Evolutionary conservation across 768 basidiomycete genomes (phyloP).

Genomic region (Naganishia vaughanmartiniae): DNA sequence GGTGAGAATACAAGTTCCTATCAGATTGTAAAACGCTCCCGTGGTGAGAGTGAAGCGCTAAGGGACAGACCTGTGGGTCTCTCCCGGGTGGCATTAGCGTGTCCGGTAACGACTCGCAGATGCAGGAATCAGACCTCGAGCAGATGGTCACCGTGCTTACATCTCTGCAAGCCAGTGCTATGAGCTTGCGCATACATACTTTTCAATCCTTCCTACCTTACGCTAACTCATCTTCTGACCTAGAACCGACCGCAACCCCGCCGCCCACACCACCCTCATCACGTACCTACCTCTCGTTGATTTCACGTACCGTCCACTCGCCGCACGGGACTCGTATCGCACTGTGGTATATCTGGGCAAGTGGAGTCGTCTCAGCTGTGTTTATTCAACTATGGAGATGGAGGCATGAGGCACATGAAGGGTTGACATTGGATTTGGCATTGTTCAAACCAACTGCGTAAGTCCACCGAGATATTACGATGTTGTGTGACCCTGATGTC

Average conservation of each 20-base stretch:
- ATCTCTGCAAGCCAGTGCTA: no score
- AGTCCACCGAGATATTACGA: background rate
- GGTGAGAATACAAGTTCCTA: background rate
- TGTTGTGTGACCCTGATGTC: background rate
- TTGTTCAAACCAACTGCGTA: constrained; percentile 21
- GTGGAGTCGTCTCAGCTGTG: background rate
- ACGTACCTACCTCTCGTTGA: constrained; percentile 15
- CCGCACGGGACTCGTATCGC: background rate
- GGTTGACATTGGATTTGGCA: constrained; percentile 4
- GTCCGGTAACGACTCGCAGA: no score
- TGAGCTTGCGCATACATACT: no score
- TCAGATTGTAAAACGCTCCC: no score
- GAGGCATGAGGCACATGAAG: constrained; percentile 22
- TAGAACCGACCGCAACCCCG: background rate
- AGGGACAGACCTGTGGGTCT: no score
- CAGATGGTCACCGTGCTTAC: no score
- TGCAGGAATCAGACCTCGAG: no score
- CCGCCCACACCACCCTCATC: constrained; percentile 1
- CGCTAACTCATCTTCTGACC: background rate
- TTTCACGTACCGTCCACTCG: background rate
- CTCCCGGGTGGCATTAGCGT: no score
- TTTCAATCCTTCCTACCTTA: no score
- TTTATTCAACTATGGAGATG: constrained; percentile 20
- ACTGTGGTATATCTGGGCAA: constrained; percentile 18
- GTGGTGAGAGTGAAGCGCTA: no score